phyloP scores from a whole-genome alignment of 176 grass and related monocot genomes.

The Aegilops bicornis region DNA sequence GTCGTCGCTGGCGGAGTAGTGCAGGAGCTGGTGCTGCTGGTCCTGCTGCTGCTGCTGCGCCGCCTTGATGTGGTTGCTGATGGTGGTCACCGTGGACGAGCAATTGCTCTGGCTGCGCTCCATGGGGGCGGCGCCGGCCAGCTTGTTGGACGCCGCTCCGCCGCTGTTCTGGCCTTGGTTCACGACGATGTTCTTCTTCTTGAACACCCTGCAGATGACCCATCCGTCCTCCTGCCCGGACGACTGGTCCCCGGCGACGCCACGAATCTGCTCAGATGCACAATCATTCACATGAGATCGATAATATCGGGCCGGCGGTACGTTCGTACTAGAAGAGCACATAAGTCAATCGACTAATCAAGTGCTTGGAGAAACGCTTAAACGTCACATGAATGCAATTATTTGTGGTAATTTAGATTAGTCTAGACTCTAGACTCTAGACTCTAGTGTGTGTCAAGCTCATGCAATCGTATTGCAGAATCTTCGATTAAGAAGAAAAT shows the following conservation, averaged over 20 bases:
- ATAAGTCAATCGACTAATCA: neutral
- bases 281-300: neutral
- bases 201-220: conserved; percentile 94
- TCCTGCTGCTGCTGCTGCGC: conserved; percentile 35
- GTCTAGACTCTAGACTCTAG: too few relatives aligned
- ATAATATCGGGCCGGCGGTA: too few relatives aligned
- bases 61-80: conserved; percentile 32
- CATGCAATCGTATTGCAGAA: too few relatives aligned
- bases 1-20: conserved; percentile 58
- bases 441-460: too few relatives aligned
- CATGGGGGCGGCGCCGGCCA: neutral
- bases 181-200: conserved; percentile 72
- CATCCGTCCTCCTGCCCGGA: conserved; percentile 74
- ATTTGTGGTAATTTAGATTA: too few relatives aligned
- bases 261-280: conserved; percentile 28
- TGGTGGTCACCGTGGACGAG: conserved; percentile 44
- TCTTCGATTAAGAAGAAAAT: too few relatives aligned
- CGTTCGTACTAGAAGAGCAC: neutral
- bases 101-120: conserved; percentile 49
- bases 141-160: neutral
- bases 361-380: neutral
- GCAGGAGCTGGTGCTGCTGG: conserved; percentile 42
- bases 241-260: conserved; percentile 41
- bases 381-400: too few relatives aligned
- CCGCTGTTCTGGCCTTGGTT: conserved; percentile 38